phyloP scores from a whole-genome alignment of 192 early-diverging fungal species.

The Diversispora eburnea region DNA sequence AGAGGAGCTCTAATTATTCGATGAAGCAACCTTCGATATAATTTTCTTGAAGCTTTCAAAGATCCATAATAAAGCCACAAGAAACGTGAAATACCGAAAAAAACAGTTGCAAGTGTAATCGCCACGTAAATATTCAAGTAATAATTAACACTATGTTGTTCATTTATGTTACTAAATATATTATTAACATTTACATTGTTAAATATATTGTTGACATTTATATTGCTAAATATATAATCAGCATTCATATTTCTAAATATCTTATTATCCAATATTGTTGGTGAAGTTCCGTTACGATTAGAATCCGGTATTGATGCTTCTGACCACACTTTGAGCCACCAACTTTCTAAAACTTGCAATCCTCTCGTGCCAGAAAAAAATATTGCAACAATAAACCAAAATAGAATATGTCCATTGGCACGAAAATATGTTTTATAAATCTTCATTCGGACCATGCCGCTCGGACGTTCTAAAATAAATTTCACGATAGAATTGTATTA shows the following conservation, averaged over 20 bases:
- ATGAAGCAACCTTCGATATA: constrained; percentile 57
- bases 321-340: constrained; percentile 26
- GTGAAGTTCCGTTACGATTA: background rate
- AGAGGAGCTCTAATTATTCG: constrained; percentile 65
- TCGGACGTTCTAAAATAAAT: constrained; percentile 54
- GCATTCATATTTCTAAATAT: too few relatives aligned
- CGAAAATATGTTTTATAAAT: constrained; percentile 79
- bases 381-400: constrained; percentile 57
- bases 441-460: constrained; percentile 67
- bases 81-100: constrained; percentile 38
- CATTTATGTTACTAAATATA: background rate
- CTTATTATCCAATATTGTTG: background rate
- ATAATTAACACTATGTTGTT: constrained; percentile 45
- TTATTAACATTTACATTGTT: background rate
- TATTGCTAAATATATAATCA: background rate
- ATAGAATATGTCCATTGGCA: constrained; percentile 58
- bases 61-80: constrained; percentile 46
- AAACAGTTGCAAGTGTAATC: constrained; percentile 45
- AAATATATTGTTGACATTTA: background rate
- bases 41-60: constrained; percentile 50
- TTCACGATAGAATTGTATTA: too few relatives aligned
- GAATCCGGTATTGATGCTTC: background rate
- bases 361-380: constrained; percentile 42
- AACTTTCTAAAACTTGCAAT: constrained; percentile 39
- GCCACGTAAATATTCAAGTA: constrained; percentile 63